Percentiles rank a stretch among this genome's conserved stretches.
Conservation (phyloP, 176 grass and related monocot species). For the Calamus simplicifolius region DNA sequence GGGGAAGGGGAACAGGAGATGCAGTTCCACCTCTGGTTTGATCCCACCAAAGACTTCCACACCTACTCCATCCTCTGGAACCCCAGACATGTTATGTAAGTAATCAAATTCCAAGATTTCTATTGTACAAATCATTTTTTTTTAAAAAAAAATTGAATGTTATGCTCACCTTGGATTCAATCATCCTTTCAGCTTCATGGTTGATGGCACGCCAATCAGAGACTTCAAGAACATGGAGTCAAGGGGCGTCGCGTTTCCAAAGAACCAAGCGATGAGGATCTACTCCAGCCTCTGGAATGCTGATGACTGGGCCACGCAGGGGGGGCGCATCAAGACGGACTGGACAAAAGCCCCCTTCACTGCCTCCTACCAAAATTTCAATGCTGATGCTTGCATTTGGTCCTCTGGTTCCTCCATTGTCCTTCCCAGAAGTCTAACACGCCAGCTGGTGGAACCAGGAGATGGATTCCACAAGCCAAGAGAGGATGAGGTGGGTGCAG, state of each 20-base stretch:
- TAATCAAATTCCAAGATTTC: neutral
- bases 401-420: neutral
- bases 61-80: constrained; percentile 20
- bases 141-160: too few species aligned
- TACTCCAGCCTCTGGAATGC: constrained; percentile 16
- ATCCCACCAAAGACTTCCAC: constrained; percentile 17
- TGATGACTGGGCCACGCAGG: constrained; percentile 8
- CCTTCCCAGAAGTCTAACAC: too few species aligned
- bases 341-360: constrained; percentile 11
- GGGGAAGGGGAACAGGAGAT: too few species aligned
- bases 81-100: constrained; percentile 8
- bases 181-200: constrained; percentile 3
- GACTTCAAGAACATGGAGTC: constrained; percentile 14
- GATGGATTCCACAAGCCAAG: neutral
- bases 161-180: too few species aligned
- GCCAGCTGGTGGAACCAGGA: neutral
- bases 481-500: constrained; percentile 5
- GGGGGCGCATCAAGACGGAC: constrained; percentile 12
- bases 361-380: constrained; percentile 3
- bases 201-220: constrained; percentile 8
- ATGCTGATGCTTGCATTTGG: neutral
- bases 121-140: too few species aligned
- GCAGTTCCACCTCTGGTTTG: constrained; percentile 12
- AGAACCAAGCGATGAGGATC: constrained; percentile 14
- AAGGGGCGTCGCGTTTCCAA: constrained; percentile 2